Base-by-base conservation (phyloP, 257 asterid genomes). In the Primulina huaijiensis region DNA sequence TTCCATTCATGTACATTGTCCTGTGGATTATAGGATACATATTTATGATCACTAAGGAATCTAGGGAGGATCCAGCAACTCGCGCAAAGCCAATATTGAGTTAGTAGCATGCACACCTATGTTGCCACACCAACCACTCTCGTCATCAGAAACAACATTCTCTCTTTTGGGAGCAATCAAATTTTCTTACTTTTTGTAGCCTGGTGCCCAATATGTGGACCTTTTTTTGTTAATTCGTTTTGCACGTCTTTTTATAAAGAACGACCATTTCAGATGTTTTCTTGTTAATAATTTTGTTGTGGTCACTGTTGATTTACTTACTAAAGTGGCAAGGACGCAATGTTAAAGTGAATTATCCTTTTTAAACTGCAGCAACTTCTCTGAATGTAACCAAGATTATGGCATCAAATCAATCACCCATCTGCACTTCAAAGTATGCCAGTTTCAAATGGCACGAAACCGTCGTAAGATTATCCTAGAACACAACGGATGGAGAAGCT, bases 1-100 rank as follows among this genome's bases (percentile, higher is more conserved):
- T 84, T 73, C 96, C 97, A 31, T 77, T 80, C 59, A 3, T 67
- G 2, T 90, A 90, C 76, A 77, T 90, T 68, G 62, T 75, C 46
- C 80, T 87, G 1, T 93, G 96, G 99, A 40, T 85, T 30, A 68
- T 86, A 4, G 99, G 99, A 59, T 93, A 90, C 74, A 37, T 74
- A 2, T 80, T 90, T 30, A 90, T 93, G 86, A 89, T 93, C 7
- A 66, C 68, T 65, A 66, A 87, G 30, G 99, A 93, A 67, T 90
- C 96, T 0, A 70, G 81, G 65, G 99, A 93, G 82, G 95, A 93
- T 67, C 90, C 88, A 2, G 57, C 80, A 1, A 86, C 92, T 65
- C 96, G 97, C 33, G 96, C 95, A 6, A 90, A 85, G 66, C 91
- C 84, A n/a, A 29, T 77, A 82, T 2, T 87, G 81, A 86, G 50